Percentiles rank a stretch among this genome's conserved stretches.
Conservation (phyloP, 2,329 filamentous ascomycete genomes). For the Lasiodiplodia citricola region DNA sequence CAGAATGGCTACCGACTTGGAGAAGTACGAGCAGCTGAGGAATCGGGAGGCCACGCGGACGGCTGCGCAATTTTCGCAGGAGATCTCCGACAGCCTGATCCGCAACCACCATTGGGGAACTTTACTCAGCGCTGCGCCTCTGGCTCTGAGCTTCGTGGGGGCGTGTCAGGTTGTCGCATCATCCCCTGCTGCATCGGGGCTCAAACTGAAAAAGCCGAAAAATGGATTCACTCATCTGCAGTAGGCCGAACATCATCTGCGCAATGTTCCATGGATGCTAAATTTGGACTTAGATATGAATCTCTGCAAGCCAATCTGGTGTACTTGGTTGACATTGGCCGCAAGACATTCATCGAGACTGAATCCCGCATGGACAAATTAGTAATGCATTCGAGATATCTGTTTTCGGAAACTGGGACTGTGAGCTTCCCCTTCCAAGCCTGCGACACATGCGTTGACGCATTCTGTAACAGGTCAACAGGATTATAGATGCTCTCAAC, state of each 20-base stretch:
- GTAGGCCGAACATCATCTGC: neutral
- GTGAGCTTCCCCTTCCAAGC: neutral
- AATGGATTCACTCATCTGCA: conserved; percentile 19
- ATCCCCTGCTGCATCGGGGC: conserved; percentile 8
- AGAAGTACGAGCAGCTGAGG: conserved; percentile 17
- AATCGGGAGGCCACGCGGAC: conserved; percentile 31
- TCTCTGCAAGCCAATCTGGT: conserved; percentile 18
- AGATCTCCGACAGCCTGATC: conserved; percentile 20
- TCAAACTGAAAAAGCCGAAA: conserved; percentile 4
- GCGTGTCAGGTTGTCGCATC: conserved; percentile 23
- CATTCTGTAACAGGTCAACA: conserved; percentile 1
- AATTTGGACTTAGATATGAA: neutral
- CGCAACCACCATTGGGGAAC: conserved; percentile 18
- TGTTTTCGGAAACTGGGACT: conserved; percentile 13
- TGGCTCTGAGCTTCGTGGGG: conserved; percentile 18
- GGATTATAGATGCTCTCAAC: conserved; percentile 9
- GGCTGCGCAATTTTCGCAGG: conserved; percentile 26
- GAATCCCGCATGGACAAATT: conserved; percentile 24
- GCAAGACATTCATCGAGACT: conserved; percentile 16
- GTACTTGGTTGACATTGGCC: conserved; percentile 10
- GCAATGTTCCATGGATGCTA: neutral
- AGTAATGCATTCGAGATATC: conserved; percentile 13
- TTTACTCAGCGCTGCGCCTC: conserved; percentile 15
- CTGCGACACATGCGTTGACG: neutral
- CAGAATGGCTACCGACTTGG: conserved; percentile 1